Evolutionary conservation across 2,329 filamentous ascomycete genomes (phyloP).

Genomic region (Alternaria atra): DNA sequence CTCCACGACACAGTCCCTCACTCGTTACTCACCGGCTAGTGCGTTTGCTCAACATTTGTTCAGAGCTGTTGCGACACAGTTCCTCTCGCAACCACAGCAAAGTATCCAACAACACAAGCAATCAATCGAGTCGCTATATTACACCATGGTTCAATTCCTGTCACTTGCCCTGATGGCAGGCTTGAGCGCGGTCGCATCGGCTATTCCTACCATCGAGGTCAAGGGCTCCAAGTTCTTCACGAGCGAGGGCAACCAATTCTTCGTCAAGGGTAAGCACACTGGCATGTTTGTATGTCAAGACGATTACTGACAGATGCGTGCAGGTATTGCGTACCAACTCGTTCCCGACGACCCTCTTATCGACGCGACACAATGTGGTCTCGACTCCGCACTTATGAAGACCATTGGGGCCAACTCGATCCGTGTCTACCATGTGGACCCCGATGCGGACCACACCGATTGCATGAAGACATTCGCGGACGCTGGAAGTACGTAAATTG

Average conservation of each 20-base stretch:
- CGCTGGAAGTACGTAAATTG: conserved; percentile 51
- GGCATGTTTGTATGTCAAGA: not conserved
- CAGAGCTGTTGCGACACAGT: not conserved
- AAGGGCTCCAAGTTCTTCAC: conserved; percentile 88
- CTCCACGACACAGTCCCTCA: not conserved
- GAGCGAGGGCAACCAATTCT: conserved; percentile 81
- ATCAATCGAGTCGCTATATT: not conserved
- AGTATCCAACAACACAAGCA: not conserved
- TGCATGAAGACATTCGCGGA: conserved; percentile 85
- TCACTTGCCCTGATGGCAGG: conserved; percentile 32
- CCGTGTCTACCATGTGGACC: conserved; percentile 87
- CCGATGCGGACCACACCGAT: conserved; percentile 72
- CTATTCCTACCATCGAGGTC: conserved; percentile 65
- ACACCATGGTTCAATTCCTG: conserved; percentile 17
- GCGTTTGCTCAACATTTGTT: not conserved
- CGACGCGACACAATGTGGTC: conserved; percentile 76
- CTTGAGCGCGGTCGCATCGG: conserved; percentile 49
- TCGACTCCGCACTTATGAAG: conserved; percentile 80
- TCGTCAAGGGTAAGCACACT: conserved; percentile 72
- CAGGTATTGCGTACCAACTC: conserved; percentile 77
- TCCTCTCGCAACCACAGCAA: not conserved
- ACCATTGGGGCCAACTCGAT: conserved; percentile 83
- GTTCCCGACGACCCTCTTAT: conserved; percentile 77
- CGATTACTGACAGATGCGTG: conserved; percentile 14
- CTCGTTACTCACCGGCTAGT: not conserved